A percentile compares a stretch with the other conserved stretches of the same genome.
phyloP scores from a whole-genome alignment of 139 green algal species.

The Micromonas commoda region DNA sequence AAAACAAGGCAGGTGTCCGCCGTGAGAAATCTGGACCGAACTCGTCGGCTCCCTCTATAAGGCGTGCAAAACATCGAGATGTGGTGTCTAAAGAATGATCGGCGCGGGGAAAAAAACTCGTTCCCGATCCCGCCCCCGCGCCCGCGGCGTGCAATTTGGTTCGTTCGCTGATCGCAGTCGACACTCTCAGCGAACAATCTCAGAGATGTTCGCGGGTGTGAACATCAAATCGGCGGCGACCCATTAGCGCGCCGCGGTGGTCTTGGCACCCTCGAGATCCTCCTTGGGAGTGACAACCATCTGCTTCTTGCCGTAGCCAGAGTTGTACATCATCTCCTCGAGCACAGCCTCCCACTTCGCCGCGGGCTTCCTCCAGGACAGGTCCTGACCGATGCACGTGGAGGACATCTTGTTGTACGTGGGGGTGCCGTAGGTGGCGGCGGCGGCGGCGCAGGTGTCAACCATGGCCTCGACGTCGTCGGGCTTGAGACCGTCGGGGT shows the following conservation, averaged over 20 bases:
- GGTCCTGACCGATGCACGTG: conserved; percentile 86
- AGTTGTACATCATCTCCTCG: conserved; percentile 45
- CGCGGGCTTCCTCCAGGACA: conserved; percentile 84
- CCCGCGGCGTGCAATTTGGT: too few relatives aligned
- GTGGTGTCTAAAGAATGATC: too few relatives aligned
- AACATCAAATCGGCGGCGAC: background rate
- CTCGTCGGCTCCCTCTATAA: too few relatives aligned
- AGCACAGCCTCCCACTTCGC: conserved; percentile 90
- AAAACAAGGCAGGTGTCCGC: too few relatives aligned
- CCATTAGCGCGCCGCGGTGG: background rate
- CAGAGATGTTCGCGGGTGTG: too few relatives aligned
- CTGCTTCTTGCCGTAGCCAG: conserved; percentile 8
- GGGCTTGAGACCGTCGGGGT: conserved; percentile 65
- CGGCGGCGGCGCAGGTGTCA: conserved; percentile 37
- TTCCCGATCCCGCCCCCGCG: too few relatives aligned
- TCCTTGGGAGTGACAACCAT: conserved; percentile 16
- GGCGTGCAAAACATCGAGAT: too few relatives aligned
- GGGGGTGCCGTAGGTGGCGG: conserved; percentile 60
- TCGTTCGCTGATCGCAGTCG: too few relatives aligned
- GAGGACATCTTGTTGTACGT: conserved; percentile 76
- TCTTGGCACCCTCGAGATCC: background rate
- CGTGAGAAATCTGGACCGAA: too few relatives aligned
- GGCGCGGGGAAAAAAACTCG: too few relatives aligned
- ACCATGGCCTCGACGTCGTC: conserved; percentile 73
- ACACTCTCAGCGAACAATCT: too few relatives aligned